Base-by-base conservation (phyloP, 192 early-diverging fungal genomes). In the Backusella psychrophila region DNA sequence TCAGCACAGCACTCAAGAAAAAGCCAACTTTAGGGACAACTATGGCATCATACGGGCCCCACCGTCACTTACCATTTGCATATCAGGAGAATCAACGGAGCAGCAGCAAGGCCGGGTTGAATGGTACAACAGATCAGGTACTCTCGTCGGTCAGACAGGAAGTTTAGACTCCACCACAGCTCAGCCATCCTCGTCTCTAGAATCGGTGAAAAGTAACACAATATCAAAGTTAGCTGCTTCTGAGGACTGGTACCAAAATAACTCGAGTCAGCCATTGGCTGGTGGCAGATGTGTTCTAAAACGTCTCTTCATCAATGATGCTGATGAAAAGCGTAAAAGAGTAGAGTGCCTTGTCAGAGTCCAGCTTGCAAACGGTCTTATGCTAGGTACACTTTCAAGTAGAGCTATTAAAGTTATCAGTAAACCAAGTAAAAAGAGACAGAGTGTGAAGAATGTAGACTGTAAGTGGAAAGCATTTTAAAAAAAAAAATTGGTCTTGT, bases 361-460 rank as follows among this genome's bases (percentile, higher is more conserved):
- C 70, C 87, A 91, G 72, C 87, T 90, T 71, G 89, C 87, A n/a
- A 81, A 89, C 6, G 89, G 88, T 66, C 73, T 88, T 19, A 80
- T 86, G 69, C 71, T 93, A 26, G 90, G 90, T 26, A 89, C 88
- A 23, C 91, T 95, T 82, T 86, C 91, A 23, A 94, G 93, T 69
- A 87, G 86, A 44, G 89, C 91, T 15, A 92, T 98, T 76, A 94
- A 93, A 70, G 93, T 96, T 11, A 96, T 97, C 67, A 95, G 93
- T 76, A 97, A 98, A 82, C 95, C 96, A 0, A 93, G 91, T 53
- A 96, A 95, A 83, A 96, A 96, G 85, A 89, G 92, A 56, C 93
- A 95, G 73, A 94, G 91, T 66, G 85, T 87, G 17, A 94, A 94
- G 78, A 93, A 93, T 80, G 88, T 91, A 76, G 90, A 93, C 70